Evolutionary conservation across 2,329 filamentous ascomycete genomes (phyloP), one percentile per base, ranked within the genome.

Genomic region (Cordyceps pruinosa): DNA sequence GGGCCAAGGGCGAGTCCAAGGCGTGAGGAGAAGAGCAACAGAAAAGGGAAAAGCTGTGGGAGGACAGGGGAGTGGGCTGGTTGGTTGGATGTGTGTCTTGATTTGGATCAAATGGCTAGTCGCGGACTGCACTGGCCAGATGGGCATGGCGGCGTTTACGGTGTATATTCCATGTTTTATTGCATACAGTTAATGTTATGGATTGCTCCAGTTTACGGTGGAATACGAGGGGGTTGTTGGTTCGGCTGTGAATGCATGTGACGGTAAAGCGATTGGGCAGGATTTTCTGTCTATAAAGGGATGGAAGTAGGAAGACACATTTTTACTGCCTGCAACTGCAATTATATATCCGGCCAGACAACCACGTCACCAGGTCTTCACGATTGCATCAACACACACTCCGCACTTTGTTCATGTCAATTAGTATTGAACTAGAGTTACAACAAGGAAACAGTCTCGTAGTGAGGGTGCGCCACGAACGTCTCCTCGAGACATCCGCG

Each of bases 1-100:
- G 76, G 73, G 72, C 71, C 61, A 73, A 72, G 65, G 69, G 72
- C 46, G 71, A 72, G 60, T 68, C 67, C 15, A 69, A 64, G 61
- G 67, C 65, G 34, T 63, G 60, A 56, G 48, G 10, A 21, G 25
- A 39, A 45, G 5, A 45, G 21, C 12, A 12, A 41, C 8, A 23
- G 2, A 23, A 25, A 17, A 1, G 21, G 39, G 39, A 32, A 32
- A 32, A 32, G 12, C 30, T n/a, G 25, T 17, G 4, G 5, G 32
- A 10, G 42, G 66, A 26, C n/a, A 5, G 23, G 21, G n/a, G 8
- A 41, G 37, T 15, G 39, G 69, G 61, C 71, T 69, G 70, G 69
- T 23, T 64, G 19, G 13, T 32, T 48, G 35, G 35, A 69, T 72
- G 68, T 68, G 68, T 69, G 68, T 67, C 45, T 34, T 34, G 62